A percentile compares a stretch with the other conserved stretches of the same genome.
phyloP scores from a whole-genome alignment of 345 rosid genomes.

The Kernera saxatilis region DNA sequence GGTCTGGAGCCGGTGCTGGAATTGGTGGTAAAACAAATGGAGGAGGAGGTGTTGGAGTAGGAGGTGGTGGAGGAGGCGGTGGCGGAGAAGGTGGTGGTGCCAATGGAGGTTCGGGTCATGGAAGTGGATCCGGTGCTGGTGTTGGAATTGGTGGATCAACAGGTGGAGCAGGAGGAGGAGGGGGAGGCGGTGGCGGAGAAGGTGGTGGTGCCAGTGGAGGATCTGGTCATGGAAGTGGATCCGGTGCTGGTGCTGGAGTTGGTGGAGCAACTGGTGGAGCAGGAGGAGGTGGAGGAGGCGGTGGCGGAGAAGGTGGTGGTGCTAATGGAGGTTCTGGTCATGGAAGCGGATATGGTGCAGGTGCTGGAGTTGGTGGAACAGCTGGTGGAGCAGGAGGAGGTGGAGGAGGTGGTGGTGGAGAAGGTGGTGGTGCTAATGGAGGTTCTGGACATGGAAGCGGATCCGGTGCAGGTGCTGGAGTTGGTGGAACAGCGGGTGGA shows the following conservation, averaged over 20 bases:
- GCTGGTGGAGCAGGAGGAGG: slow-evolving; percentile 23
- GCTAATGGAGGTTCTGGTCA: slow-evolving; percentile 19
- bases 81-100: slow-evolving; percentile 1
- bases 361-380: slow-evolving; percentile 7
- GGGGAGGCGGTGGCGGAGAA: slow-evolving; percentile 27
- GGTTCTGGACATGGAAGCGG: slow-evolving; percentile 20
- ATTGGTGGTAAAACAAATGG: not conserved
- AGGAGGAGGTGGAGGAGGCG: slow-evolving; percentile 30
- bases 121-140: slow-evolving; percentile 10
- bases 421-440: not conserved
- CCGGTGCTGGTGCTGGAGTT: slow-evolving; percentile 24
- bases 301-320: slow-evolving; percentile 13
- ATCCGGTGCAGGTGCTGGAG: slow-evolving; percentile 20
- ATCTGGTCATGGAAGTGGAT: slow-evolving; percentile 32
- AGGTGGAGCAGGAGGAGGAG: slow-evolving; percentile 25
- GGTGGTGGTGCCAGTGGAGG: slow-evolving; percentile 27
- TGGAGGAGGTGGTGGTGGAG: slow-evolving; percentile 22
- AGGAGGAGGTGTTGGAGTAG: not conserved
- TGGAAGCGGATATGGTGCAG: slow-evolving; percentile 19
- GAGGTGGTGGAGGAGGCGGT: slow-evolving; percentile 18
- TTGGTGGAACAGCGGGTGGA: slow-evolving; percentile 17
- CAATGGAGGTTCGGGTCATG: slow-evolving; percentile 7
- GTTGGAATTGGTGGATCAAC: not conserved
- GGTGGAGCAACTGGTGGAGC: slow-evolving; percentile 9
- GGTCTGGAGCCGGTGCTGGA: slow-evolving; percentile 14